Evolutionary conservation across 371 early-diverging fungal species (phyloP), one percentile per base, ranked within the genome.

Genomic region (Mortierella sp.): DNA sequence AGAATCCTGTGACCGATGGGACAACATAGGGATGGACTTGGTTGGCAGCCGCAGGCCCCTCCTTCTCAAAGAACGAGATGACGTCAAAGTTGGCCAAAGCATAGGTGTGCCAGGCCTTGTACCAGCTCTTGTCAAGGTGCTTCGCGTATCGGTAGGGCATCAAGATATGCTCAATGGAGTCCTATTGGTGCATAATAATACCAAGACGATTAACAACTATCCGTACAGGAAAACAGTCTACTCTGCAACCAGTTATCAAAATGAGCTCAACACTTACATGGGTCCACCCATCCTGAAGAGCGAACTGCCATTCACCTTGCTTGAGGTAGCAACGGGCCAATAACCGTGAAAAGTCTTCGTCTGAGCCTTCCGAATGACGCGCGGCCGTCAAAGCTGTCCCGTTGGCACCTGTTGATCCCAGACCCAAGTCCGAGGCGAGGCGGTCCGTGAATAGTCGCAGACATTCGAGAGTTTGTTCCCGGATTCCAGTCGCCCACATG

Each of bases 91-190:
- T 98, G 24, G 96, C 95, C 55, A 99, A 88, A 4, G 99, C 99
- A 96, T 97, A 97, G 21, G 97, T 93, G 83, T 99, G 99, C 99
- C 99, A 99, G 38, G 99, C 98, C 88, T 98, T 98, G 92, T 99
- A 99, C 97, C 97, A 99, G 71, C 95, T 92, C 88, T 92, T 93
- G 90, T 98, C 98, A 88, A 96, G 95, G 44, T 95, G 93, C 4
- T 97, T 98, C 0, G 99, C 98, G 14, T 96, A 90, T 0, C 93
- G 90, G 83, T 97, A 98, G 1, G 95, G 96, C 65, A 91, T 85
- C 43, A 98, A 83, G 44, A 96, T 96, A 70, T 95, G 93, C 6
- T 96, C 95, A 56, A 97, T 94, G 1, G 90, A 91, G 32, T 95
- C 92, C 83, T 88, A 81, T 38, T 46, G 6, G 29, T 10, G 24